Evolutionary conservation across 1,139 yeast genomes (phyloP).

Genomic region (Blastobotrys elegans): DNA sequence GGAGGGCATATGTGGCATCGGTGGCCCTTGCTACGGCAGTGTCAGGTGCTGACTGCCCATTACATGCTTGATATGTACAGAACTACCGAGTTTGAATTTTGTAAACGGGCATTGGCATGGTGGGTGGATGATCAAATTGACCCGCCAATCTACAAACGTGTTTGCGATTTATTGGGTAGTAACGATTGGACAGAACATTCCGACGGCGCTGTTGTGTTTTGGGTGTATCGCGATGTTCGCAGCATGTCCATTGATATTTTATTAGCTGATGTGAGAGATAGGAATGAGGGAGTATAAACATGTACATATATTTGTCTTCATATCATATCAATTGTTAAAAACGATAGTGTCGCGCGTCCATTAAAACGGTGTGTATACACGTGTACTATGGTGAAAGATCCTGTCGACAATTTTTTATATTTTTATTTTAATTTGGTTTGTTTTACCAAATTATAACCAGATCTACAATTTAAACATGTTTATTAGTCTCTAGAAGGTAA

Average conservation of each 20-base stretch:
- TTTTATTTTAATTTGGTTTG: too few species aligned
- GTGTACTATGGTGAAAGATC: too few species aligned
- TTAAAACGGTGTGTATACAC: too few species aligned
- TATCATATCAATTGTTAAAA: too few species aligned
- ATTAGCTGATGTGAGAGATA: slow-evolving; percentile 12
- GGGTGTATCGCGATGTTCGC: slow-evolving; percentile 23
- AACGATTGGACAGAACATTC: slow-evolving; percentile 21
- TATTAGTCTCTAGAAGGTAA: too few species aligned
- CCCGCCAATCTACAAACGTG: slow-evolving; percentile 15
- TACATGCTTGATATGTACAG: slow-evolving; percentile 18
- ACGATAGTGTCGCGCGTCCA: too few species aligned
- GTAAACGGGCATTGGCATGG: slow-evolving; percentile 21
- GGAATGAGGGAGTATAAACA: too few species aligned
- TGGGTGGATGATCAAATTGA: slow-evolving; percentile 18
- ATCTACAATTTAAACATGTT: too few species aligned
- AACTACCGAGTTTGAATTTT: slow-evolving; percentile 20
- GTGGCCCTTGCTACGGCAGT: slow-evolving; percentile 22
- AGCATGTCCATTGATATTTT: slow-evolving; percentile 21
- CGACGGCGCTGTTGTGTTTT: slow-evolving; percentile 23
- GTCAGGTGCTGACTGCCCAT: slow-evolving; percentile 18
- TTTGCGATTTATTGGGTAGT: slow-evolving; percentile 17
- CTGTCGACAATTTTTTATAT: too few species aligned
- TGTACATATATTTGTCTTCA: too few species aligned
- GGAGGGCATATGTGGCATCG: slow-evolving; percentile 18
- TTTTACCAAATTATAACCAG: too few species aligned